phyloP scores from a whole-genome alignment of 228 moss, liverwort and hornwort species.

The Sphagnum magellanicum region DNA sequence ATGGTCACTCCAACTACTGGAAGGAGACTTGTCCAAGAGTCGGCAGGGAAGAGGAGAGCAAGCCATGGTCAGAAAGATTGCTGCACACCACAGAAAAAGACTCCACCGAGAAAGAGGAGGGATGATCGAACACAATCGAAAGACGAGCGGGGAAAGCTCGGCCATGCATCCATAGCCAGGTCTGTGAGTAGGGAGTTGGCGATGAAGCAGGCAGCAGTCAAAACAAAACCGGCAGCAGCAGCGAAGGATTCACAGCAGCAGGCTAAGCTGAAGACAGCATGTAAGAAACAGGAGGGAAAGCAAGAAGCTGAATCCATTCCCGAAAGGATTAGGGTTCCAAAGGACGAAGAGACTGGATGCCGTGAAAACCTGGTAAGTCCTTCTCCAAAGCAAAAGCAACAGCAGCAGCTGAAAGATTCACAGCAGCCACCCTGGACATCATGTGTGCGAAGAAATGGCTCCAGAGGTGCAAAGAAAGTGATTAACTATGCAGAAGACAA shows the following conservation, averaged over 20 bases:
- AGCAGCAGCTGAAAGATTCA: too few relatives aligned
- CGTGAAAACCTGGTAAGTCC: too few relatives aligned
- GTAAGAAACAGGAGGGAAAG: neutral
- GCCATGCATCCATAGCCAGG: neutral
- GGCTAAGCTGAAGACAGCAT: neutral
- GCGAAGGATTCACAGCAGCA: neutral
- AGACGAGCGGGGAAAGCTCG: neutral
- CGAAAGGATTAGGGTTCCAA: too few relatives aligned
- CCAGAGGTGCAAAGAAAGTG: conserved; percentile 11
- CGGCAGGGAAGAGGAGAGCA: neutral
- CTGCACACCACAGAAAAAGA: too few relatives aligned
- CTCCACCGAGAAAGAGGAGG: neutral
- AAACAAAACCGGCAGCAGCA: neutral
- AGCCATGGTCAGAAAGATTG: too few relatives aligned
- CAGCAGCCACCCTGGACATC: too few relatives aligned
- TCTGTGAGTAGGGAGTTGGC: neutral
- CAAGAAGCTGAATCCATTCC: neutral
- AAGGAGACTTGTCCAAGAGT: neutral
- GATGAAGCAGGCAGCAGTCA: too few relatives aligned
- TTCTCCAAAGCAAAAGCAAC: too few relatives aligned
- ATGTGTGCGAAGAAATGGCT: conserved; percentile 9
- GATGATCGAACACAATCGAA: neutral
- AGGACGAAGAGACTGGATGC: too few relatives aligned
- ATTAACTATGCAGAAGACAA: conserved; percentile 17
- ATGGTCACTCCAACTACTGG: neutral